These are phyloP conservation scores for Berkeleyomyces basicola DNA, from an alignment of 2,329 filamentous ascomycete genomes.

Conservation along the genomic window DNA sequence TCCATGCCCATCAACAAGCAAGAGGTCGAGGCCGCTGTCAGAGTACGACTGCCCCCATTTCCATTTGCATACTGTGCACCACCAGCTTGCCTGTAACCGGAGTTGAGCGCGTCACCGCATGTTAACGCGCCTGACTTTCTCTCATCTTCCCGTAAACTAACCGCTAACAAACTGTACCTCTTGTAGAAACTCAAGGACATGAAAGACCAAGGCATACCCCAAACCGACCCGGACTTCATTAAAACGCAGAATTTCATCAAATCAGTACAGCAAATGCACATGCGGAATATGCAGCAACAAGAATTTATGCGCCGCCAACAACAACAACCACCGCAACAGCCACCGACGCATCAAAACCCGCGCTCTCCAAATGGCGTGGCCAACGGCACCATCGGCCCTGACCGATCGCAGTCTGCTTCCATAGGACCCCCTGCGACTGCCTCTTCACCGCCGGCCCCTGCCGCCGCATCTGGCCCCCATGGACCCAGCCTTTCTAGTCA, in stretches of 20 bases:
- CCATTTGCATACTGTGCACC: not conserved
- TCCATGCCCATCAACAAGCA: constrained; percentile 6
- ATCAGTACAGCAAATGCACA: constrained; percentile 50
- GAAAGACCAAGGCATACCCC: constrained; percentile 67
- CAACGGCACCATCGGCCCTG: constrained; percentile 7
- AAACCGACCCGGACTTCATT: constrained; percentile 72
- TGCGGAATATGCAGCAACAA: constrained; percentile 33
- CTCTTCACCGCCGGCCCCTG: constrained; percentile 12
- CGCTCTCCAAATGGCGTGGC: constrained; percentile 16
- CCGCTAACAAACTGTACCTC: not conserved
- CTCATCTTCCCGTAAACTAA: not conserved
- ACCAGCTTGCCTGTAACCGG: not conserved
- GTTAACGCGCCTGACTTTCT: not conserved
- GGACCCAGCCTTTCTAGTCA: constrained; percentile 29
- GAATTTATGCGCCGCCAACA: constrained; percentile 27
- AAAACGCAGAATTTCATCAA: constrained; percentile 63
- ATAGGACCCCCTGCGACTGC: constrained; percentile 1
- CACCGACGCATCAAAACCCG: constrained; percentile 16
- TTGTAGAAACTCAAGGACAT: constrained; percentile 71
- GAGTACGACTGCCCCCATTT: constrained; percentile 1
- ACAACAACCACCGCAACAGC: constrained; percentile 19
- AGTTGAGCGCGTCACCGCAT: not conserved
- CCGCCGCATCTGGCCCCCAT: constrained; percentile 15
- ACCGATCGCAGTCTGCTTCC: constrained; percentile 10
- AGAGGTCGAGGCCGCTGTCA: constrained; percentile 11